phyloP scores from a whole-genome alignment of 352 stramenopile species.

The Pythium biforme region DNA sequence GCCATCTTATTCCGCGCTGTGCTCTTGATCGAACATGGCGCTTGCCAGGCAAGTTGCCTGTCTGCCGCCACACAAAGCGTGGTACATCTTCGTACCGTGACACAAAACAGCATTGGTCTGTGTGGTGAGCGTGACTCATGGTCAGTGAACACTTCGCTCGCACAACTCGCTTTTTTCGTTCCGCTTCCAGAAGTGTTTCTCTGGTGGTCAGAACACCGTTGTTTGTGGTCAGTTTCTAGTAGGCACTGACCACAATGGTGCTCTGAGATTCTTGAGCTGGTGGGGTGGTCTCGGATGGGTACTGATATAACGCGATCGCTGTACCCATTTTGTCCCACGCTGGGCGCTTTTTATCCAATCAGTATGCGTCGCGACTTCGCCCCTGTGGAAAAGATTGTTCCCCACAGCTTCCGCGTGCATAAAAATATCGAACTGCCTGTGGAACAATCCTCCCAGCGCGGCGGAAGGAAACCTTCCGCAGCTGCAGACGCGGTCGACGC shows the following conservation, averaged over 20 bases:
- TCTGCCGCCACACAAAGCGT: neutral
- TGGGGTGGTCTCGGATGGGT: no score
- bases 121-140: neutral
- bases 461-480: slow-evolving; percentile 14
- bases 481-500: neutral
- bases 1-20: slow-evolving; percentile 2
- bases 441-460: slow-evolving; percentile 12
- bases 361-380: neutral
- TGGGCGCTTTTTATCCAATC: slow-evolving; percentile 6
- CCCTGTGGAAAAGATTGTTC: slow-evolving; percentile 1
- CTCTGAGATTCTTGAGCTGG: slow-evolving; percentile 5
- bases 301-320: slow-evolving; percentile 2
- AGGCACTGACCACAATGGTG: neutral
- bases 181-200: neutral
- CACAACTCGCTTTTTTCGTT: neutral
- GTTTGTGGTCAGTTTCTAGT: slow-evolving; percentile 9
- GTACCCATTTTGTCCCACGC: slow-evolving; percentile 17
- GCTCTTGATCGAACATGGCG: no score
- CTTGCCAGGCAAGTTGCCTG: neutral
- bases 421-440: slow-evolving; percentile 14
- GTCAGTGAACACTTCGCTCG: neutral
- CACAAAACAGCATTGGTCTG: neutral
- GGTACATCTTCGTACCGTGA: no score
- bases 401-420: neutral
- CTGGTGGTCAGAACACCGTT: neutral